These are phyloP conservation scores for Fomitopsis pulvina DNA, from an alignment of 768 basidiomycete genomes.

Conservation along the genomic window DNA sequence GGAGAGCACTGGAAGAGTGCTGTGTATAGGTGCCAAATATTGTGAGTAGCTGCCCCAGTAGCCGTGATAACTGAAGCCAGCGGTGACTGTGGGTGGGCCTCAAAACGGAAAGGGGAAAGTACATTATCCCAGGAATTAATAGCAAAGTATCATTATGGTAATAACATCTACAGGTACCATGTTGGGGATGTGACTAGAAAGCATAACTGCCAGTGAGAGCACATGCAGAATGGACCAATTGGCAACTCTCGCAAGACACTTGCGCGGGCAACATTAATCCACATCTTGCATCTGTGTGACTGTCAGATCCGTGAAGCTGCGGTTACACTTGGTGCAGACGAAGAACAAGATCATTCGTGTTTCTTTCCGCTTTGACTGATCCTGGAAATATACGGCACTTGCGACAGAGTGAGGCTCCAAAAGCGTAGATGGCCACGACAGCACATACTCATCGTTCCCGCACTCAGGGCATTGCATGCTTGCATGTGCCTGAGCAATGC, in stretches of 20 bases:
- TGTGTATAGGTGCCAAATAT: no score
- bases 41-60: no score
- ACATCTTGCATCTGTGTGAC: conserved; percentile 3
- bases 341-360: conserved; percentile 93
- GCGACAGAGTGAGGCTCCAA: conserved; percentile 2
- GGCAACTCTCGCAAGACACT: no score
- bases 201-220: no score
- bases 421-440: not conserved
- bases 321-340: conserved; percentile 78
- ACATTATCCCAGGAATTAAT: no score
- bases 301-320: conserved; percentile 66
- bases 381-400: conserved; percentile 92
- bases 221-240: no score
- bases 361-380: conserved; percentile 94
- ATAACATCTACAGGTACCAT: no score
- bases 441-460: conserved; percentile 70
- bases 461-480: conserved; percentile 81
- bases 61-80: no score
- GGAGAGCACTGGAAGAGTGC: conserved; percentile 93
- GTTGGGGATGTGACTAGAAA: no score
- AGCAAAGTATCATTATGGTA: no score
- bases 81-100: no score
- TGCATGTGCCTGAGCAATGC: conserved; percentile 59
- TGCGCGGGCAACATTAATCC: not conserved
- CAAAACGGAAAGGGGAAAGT: no score